These are phyloP conservation scores for Toxicodendron radicans DNA, from an alignment of 345 rosid genomes.

Conservation along the genomic window DNA sequence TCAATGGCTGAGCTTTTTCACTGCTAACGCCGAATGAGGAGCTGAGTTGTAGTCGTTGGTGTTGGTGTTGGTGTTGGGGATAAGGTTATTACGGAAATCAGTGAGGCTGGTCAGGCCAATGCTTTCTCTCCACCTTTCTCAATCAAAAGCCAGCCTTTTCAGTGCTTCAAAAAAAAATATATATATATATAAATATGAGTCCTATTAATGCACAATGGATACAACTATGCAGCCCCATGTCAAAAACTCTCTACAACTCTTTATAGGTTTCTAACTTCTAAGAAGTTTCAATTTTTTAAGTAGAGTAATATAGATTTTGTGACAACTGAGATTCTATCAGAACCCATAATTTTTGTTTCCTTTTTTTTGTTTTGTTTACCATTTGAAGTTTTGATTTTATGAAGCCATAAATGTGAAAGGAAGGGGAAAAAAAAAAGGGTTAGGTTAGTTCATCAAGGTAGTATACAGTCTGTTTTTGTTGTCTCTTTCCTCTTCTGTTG, in stretches of 20 bases:
- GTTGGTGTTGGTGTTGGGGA: conserved; percentile 25
- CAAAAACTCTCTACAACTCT: conserved; percentile 12
- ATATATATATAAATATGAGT: neutral
- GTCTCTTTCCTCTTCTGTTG: conserved; percentile 26
- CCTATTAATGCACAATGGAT: conserved; percentile 3
- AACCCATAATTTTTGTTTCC: conserved; percentile 11
- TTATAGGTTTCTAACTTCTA: conserved; percentile 9
- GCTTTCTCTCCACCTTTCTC: conserved; percentile 23
- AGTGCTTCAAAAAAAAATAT: too few species aligned
- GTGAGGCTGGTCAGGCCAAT: conserved; percentile 38
- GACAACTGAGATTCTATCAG: conserved; percentile 19
- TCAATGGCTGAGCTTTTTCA: neutral
- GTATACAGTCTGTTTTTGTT: conserved; percentile 4
- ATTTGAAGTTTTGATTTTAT: conserved; percentile 7
- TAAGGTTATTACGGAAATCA: conserved; percentile 54
- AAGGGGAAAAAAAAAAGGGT: neutral
- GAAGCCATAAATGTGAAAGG: neutral
- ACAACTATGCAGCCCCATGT: neutral
- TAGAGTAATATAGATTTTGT: neutral
- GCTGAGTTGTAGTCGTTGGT: conserved; percentile 19
- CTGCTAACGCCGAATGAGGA: conserved; percentile 22
- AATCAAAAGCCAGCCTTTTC: conserved; percentile 26
- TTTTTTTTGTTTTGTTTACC: neutral
- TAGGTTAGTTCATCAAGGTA: neutral
- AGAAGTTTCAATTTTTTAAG: neutral